phyloP scores from a whole-genome alignment of 2,329 filamentous ascomycete species.

The Exophiala sp. region DNA sequence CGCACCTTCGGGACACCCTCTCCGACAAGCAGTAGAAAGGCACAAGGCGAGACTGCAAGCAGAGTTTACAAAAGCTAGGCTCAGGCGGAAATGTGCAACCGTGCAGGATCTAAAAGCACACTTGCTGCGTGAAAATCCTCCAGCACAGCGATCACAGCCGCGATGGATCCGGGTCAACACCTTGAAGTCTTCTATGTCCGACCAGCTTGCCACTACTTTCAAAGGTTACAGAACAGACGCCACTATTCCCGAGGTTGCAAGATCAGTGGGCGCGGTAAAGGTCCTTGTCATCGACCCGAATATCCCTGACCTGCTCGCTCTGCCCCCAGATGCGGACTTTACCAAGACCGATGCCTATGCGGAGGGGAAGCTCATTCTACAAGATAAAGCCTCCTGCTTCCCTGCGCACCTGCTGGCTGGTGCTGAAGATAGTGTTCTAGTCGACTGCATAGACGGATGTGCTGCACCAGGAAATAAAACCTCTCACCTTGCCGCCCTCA shows the following conservation, averaged over 20 bases:
- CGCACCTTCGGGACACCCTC: constrained; percentile 72
- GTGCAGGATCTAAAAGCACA: constrained; percentile 58
- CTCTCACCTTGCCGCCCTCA: constrained; percentile 79
- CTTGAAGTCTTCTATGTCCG: constrained; percentile 65
- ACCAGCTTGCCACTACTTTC: constrained; percentile 75
- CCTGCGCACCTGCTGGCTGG: constrained; percentile 80
- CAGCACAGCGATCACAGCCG: constrained; percentile 56
- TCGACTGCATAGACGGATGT: constrained; percentile 85
- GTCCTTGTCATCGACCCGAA: constrained; percentile 70
- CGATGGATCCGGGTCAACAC: constrained; percentile 90
- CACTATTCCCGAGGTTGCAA: constrained; percentile 56
- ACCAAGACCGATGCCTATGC: constrained; percentile 70
- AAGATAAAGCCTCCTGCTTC: constrained; percentile 97
- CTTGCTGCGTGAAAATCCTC: constrained; percentile 38
- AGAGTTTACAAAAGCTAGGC: constrained; percentile 75
- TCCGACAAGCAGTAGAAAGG: constrained; percentile 69
- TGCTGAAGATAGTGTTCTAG: constrained; percentile 51
- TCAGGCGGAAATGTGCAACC: constrained; percentile 67
- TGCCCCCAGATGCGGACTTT: constrained; percentile 69
- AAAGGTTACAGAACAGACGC: constrained; percentile 55
- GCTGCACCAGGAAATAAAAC: constrained; percentile 97
- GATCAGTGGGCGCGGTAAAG: constrained; percentile 31
- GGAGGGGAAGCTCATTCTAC: constrained; percentile 76
- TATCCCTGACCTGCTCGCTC: constrained; percentile 77
- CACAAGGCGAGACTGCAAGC: constrained; percentile 78